Conservation (phyloP, 1,284 basidiomycete species). For the Marasmius sp. region DNA sequence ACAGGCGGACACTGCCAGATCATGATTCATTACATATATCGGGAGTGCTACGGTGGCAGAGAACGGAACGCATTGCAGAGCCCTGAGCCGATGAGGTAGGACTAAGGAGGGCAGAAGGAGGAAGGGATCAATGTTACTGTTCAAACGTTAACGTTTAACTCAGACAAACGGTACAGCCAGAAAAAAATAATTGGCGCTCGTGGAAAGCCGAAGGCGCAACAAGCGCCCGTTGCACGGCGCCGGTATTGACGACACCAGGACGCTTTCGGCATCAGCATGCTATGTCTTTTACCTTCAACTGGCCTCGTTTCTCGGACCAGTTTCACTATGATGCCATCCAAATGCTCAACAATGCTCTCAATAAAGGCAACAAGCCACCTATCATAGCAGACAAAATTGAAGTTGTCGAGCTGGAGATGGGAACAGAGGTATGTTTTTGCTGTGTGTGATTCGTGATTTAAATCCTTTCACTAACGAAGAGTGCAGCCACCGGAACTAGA, state of each 20-base stretch:
- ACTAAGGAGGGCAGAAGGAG: background rate
- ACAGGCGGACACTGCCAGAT: too few species aligned
- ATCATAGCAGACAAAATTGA: slow-evolving; percentile 98
- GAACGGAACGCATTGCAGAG: too few species aligned
- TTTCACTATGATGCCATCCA: slow-evolving; percentile 93
- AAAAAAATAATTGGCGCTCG: too few species aligned
- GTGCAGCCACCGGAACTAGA: slow-evolving; percentile 92
- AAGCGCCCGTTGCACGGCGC: background rate
- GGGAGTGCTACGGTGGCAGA: too few species aligned
- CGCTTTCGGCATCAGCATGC: slow-evolving; percentile 8
- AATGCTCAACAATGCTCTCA: slow-evolving; percentile 93
- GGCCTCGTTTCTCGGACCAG: slow-evolving; percentile 95
- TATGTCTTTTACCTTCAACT: slow-evolving; percentile 98
- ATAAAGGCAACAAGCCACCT: slow-evolving; percentile 97
- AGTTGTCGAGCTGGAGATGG: slow-evolving; percentile 98
- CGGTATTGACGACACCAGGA: background rate
- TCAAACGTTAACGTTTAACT: too few species aligned
- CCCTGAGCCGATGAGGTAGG: too few species aligned
- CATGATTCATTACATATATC: too few species aligned
- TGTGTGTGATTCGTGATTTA: background rate
- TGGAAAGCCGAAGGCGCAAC: background rate
- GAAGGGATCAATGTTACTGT: background rate
- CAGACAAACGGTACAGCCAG: too few species aligned
- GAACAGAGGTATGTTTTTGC: slow-evolving; percentile 74
- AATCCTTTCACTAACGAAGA: slow-evolving; percentile 9